Evolutionary conservation across 345 rosid species (phyloP).

Genomic region (Arabidopsis thaliana): DNA sequence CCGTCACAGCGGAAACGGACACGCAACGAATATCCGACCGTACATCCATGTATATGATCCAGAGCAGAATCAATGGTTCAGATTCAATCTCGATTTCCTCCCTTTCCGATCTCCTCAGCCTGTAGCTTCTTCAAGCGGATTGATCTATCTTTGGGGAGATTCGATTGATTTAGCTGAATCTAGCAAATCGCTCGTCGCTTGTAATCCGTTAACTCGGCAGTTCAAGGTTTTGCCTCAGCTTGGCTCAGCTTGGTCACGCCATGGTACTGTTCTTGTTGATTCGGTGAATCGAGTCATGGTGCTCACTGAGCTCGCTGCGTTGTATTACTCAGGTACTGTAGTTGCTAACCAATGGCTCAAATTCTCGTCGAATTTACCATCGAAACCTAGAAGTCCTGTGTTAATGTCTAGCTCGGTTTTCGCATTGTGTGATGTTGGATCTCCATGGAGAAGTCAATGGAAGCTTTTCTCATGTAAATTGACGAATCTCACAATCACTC

Average conservation of each 20-base stretch:
- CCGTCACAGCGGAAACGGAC: slow-evolving; percentile 35
- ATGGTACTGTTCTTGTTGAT: slow-evolving; percentile 81
- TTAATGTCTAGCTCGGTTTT: slow-evolving; percentile 64
- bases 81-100: slow-evolving; percentile 69
- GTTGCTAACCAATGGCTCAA: slow-evolving; percentile 60
- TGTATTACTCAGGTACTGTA: slow-evolving; percentile 57
- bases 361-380: slow-evolving; percentile 79
- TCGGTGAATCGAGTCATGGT: slow-evolving; percentile 76
- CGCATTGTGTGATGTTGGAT: slow-evolving; percentile 83
- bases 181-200: slow-evolving; percentile 68
- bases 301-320: slow-evolving; percentile 73
- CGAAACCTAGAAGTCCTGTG: slow-evolving; percentile 87
- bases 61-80: slow-evolving; percentile 61
- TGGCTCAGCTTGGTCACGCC: slow-evolving; percentile 94
- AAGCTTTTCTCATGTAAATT: slow-evolving; percentile 69
- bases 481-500: slow-evolving; percentile 43
- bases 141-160: slow-evolving; percentile 77
- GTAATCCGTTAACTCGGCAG: slow-evolving; percentile 79
- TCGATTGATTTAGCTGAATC: slow-evolving; percentile 55
- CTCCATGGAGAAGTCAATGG: slow-evolving; percentile 93
- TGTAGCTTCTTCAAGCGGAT: slow-evolving; percentile 72
- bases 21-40: slow-evolving; percentile 32
- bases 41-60: slow-evolving; percentile 75
- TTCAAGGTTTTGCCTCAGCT: slow-evolving; percentile 74
- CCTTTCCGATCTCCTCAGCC: slow-evolving; percentile 77